Evolutionary conservation across 495 filamentous ascomycete genomes (phyloP).

Genomic region (Lentithecium fluviatile): DNA sequence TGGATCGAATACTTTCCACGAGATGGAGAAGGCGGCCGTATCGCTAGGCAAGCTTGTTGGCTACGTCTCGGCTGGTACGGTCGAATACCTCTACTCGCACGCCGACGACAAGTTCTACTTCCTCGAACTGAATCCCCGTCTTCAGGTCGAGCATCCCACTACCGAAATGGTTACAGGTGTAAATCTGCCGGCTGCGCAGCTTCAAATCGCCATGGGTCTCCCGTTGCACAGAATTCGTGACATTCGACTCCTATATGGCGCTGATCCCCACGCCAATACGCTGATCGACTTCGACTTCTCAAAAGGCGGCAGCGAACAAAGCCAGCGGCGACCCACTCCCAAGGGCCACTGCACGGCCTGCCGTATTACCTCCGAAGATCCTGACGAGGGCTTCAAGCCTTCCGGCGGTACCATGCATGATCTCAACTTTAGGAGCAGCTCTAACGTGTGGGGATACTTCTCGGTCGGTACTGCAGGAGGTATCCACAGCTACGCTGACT

Average conservation of each 20-base stretch:
- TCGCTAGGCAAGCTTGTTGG: constrained; percentile 90
- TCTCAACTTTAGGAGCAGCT: constrained; percentile 96
- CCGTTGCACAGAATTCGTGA: constrained; percentile 93
- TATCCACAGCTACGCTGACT: constrained; percentile 99
- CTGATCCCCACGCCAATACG: constrained; percentile 79
- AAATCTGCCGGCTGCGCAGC: constrained; percentile 92
- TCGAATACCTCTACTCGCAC: constrained; percentile 99
- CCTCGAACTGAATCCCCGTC: constrained; percentile 93
- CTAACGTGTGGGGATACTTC: constrained; percentile 99
- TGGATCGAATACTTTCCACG: constrained; percentile 79
- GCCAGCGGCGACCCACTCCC: constrained; percentile 83
- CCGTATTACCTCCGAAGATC: constrained; percentile 99
- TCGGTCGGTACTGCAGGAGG: constrained; percentile 93
- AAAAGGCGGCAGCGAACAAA: constrained; percentile 75
- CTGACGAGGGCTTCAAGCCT: constrained; percentile 98
- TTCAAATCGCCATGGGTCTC: constrained; percentile 98
- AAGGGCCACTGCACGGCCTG: constrained; percentile 98
- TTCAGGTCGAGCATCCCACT: constrained; percentile 98
- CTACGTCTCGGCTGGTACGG: constrained; percentile 97
- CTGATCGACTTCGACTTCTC: constrained; percentile 97
- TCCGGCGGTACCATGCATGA: constrained; percentile 99
- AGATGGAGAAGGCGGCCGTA: constrained; percentile 96
- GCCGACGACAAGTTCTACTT: constrained; percentile 99
- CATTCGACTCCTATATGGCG: constrained; percentile 93
- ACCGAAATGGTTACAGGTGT: constrained; percentile 99